phyloP scores from a whole-genome alignment of 352 stramenopile species.

The Globisporangium viniferum region DNA sequence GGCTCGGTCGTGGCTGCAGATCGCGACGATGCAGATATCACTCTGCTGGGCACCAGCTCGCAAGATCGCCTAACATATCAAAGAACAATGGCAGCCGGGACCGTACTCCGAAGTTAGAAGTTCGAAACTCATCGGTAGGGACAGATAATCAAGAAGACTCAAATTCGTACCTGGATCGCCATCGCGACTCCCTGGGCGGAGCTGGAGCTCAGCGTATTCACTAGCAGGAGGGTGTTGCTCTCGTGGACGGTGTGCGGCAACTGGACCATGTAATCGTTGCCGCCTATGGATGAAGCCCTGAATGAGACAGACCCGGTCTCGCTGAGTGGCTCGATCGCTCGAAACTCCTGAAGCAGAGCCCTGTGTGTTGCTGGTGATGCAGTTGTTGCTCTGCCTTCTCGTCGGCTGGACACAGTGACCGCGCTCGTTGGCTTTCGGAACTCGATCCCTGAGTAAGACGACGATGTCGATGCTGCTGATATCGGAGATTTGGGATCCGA shows the following conservation, averaged over 20 bases:
- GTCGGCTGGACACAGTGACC: not conserved
- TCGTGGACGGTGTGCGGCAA: not conserved
- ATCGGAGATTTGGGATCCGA: not conserved
- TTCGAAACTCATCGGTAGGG: no score
- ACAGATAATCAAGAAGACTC: not conserved
- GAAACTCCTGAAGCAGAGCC: not conserved
- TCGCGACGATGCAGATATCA: constrained; percentile 5
- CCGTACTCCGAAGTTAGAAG: no score
- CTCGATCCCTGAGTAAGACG: not conserved
- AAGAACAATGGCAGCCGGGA: not conserved
- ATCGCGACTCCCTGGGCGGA: not conserved
- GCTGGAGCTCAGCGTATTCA: not conserved
- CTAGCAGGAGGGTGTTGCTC: not conserved
- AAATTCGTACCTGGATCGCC: not conserved
- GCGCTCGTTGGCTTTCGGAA: not conserved
- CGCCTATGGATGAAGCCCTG: not conserved
- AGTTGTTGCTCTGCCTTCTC: not conserved
- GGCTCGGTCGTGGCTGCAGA: constrained; percentile 6
- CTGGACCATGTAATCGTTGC: not conserved
- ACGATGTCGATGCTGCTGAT: not conserved
- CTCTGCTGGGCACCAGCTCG: not conserved
- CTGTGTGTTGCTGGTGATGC: not conserved
- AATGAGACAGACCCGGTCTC: not conserved
- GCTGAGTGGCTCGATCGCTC: not conserved
- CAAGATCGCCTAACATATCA: not conserved